Evolutionary conservation across 768 basidiomycete species (phyloP).

Genomic region (Leccinum subgranulosum): DNA sequence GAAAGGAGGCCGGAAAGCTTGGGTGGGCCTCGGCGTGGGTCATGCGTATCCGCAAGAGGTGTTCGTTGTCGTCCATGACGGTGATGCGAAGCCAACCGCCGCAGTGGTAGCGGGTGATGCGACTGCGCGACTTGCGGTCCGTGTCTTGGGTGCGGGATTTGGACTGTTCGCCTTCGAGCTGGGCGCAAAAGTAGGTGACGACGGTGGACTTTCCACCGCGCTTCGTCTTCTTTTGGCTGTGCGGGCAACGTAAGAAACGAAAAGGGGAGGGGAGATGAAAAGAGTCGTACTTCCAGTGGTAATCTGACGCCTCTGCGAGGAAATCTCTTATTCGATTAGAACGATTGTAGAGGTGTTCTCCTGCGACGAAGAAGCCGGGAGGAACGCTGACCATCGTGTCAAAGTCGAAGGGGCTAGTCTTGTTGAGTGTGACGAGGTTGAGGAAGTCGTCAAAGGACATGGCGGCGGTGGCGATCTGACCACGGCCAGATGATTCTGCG

Average conservation of each 20-base stretch:
- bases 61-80: slow-evolving; percentile 36
- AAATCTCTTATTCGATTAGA: slow-evolving; percentile 35
- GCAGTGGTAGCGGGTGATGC: slow-evolving; percentile 34
- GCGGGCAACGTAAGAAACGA: background rate
- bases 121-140: slow-evolving; percentile 34
- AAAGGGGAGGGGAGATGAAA: background rate
- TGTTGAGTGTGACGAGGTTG: slow-evolving; percentile 32
- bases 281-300: slow-evolving; percentile 33
- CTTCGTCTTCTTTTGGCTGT: slow-evolving; percentile 34
- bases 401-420: slow-evolving; percentile 32
- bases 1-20: slow-evolving; percentile 32
- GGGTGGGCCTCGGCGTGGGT: slow-evolving; percentile 34
- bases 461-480: slow-evolving; percentile 35
- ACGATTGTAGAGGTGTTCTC: slow-evolving; percentile 34
- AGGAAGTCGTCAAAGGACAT: slow-evolving; percentile 34
- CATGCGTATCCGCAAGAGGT: slow-evolving; percentile 34
- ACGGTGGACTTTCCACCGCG: slow-evolving; percentile 34
- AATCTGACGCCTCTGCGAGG: slow-evolving; percentile 33
- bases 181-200: slow-evolving; percentile 35
- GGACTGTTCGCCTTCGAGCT: slow-evolving; percentile 34
- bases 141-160: slow-evolving; percentile 32
- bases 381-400: slow-evolving; percentile 35
- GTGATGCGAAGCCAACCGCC: slow-evolving; percentile 35
- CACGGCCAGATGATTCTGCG: slow-evolving; percentile 26
- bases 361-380: slow-evolving; percentile 29